Evolutionary conservation across 2,329 filamentous ascomycete genomes (phyloP), one percentile per base, ranked within the genome.

Genomic region (Aspergillus sergii): DNA sequence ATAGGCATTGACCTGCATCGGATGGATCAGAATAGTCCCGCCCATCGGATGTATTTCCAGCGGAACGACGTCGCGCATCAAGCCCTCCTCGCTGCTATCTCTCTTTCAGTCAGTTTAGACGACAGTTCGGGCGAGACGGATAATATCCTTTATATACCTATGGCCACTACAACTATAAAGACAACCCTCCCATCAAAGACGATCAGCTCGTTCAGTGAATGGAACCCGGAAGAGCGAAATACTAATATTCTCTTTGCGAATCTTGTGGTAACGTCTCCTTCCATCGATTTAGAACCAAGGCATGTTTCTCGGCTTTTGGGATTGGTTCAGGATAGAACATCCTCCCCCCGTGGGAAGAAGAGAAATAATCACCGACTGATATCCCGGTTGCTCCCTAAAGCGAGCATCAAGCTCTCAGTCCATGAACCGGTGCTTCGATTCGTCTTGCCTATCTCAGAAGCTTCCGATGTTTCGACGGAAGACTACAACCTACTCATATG

Each of bases 11-110:
- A 99, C 74, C 82, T 99, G 46, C 90, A 98, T 75, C 89, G 94
- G 26, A 85, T 99, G 60, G 94, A 99, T 75, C 90, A 92, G 48
- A 94, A 92, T 71, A 97, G 94, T 19, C 93, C 95, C 0, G 93
- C 94, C 0, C 95, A 99, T 82, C 89, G 95, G 66, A 99, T 98
- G 95, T 98, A 99, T 78, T 99, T 99, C 74, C 92, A 94, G 2
- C 88, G 91, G 26, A 90, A 93, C 65, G 95, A 97, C 74, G 89
- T 97, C 72, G 95, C 95, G 14, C 95, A 99, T 76, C 94, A 99
- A 82, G 95, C 94, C 12, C 84, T 99, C 41, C 86, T 95, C 26
- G 95, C 94, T 21, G 95, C 94, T 4, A 88, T 99, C 46, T 97
- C 95, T 0, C 91, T 99, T 61, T 94, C 94, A 0, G 85, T 98